Base-by-base conservation (phyloP, 2,329 filamentous ascomycete species). In the Penicillium sp. region DNA sequence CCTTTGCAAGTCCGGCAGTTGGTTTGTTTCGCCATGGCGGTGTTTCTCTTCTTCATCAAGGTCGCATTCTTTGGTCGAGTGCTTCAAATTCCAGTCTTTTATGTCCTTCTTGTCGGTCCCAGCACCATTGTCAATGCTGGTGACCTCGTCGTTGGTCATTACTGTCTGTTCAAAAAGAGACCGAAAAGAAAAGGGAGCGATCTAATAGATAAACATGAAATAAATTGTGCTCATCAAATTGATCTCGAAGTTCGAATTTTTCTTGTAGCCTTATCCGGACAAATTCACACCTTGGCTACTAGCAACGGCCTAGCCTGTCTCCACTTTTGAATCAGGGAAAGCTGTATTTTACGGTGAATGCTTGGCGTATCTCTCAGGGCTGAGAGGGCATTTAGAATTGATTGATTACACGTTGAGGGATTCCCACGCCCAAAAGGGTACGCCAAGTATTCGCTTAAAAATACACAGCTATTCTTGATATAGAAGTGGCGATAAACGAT, bases 1-100 rank as follows among this genome's bases (percentile, higher is more conserved):
- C 19, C 51, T 38, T 30, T 53, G 51, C 51, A 53, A 43, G 9
- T 53, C 45, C 4, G 51, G 51, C 18, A 43, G 23, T 19, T 38
- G 30, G 10, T 14, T 45, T 23, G 39, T 26, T 23, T 43, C 38
- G 26, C 39, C 51, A 53, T 48, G 27, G 51, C 30, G 36, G 4
- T 39, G 36, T 47, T 52, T 52, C 11, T 52, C 44, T 27, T 18
- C 47, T 2, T 40, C 30, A 14, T 53, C 51, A 26, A 48, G 13
- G n/a, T 53, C 38, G 18, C 27, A 41, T 16, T 30, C 26, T 10
- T 35, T 23, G 14, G 34, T 34, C 14, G 29, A 19, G 30, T 19
- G 9, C 2, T 27, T 47, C 2, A 16, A 34, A 14, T 16, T n/a
- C 13, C 27, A 34, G 6, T 48, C 27, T 16, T 26, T 39, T 11